Base-by-base conservation (phyloP, 2,329 filamentous ascomycete genomes). In the Arachnomyces sp. region DNA sequence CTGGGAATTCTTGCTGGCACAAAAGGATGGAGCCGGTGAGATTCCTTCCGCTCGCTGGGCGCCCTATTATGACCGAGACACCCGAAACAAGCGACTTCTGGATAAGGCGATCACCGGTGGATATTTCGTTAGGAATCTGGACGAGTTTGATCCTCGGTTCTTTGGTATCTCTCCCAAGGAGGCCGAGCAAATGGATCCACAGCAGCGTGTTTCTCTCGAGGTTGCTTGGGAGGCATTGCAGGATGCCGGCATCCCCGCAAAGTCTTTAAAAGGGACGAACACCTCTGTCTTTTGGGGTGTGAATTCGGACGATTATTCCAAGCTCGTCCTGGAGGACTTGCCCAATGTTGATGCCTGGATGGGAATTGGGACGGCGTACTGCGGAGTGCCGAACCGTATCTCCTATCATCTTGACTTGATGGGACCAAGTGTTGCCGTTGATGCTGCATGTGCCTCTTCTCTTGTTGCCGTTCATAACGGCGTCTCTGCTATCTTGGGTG, bases 381-480 rank as follows among this genome's bases (percentile, higher is more conserved):
- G n/a, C 2, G 58, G 66, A 36, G 16, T 64, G 1, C 50, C 2
- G 50, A 52, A 2, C n/a, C n/a, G n/a, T n/a, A 56, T 60, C 1
- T 63, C 46, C 40, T 54, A 51, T 50, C 58, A 58, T 3, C 52
- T 59, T 1, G 52, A 56, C 40, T 56, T 55, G 1, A 56, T n/a
- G 62, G 38, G 63, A 66, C 43, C 66, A 66, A 39, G 54, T 52
- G 4, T 53, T 54, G 31, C 49, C 61, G 2, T 29, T 64, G 2
- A 47, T 64, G 2, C 61, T 66, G 39, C 64, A 67, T 39, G 38
- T 65, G 3, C 54, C 56, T 0, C 52, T 56, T 12, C 56, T 0
- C 52, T 56, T 12, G 52, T 66, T 12, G 58, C 62, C 14, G 54
- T 63, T 0, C 63, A 55, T 52, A 64, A 61, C 57, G 63, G 60